A percentile compares a stretch with the other conserved stretches of the same genome.
These are phyloP conservation scores for Eremomyces bilateralis DNA, from an alignment of 495 filamentous ascomycete genomes.

Conservation along the genomic window DNA sequence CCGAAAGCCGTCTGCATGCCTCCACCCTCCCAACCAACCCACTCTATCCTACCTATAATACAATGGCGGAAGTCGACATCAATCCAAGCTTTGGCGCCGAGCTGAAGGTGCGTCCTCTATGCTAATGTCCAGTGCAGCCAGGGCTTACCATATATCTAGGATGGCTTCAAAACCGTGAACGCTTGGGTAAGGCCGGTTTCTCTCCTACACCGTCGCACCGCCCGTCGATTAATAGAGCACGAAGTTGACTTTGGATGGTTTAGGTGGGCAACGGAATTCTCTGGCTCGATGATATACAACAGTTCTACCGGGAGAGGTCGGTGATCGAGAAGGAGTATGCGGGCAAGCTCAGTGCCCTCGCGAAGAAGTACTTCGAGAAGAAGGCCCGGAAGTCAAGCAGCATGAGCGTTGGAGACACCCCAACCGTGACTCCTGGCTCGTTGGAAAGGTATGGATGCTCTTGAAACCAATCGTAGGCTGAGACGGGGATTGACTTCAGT, in stretches of 20 bases:
- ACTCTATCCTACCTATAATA: too few relatives aligned
- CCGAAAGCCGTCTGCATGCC: too few relatives aligned
- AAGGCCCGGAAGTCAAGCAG: slow-evolving; percentile 76
- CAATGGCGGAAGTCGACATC: slow-evolving; percentile 43
- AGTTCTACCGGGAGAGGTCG: slow-evolving; percentile 88
- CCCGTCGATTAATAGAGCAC: background rate
- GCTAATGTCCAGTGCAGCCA: slow-evolving; percentile 4
- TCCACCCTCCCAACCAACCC: too few relatives aligned
- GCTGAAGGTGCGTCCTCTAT: slow-evolving; percentile 44
- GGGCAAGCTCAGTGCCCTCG: slow-evolving; percentile 60
- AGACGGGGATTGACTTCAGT: background rate
- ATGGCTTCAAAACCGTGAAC: slow-evolving; percentile 88
- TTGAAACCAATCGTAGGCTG: background rate
- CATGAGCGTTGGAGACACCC: slow-evolving; percentile 84
- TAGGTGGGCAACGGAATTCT: slow-evolving; percentile 63
- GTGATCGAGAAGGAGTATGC: slow-evolving; percentile 93
- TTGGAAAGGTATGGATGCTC: slow-evolving; percentile 46
- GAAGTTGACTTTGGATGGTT: slow-evolving; percentile 15
- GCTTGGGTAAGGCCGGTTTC: slow-evolving; percentile 42
- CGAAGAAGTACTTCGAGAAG: slow-evolving; percentile 92
- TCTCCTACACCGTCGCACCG: background rate
- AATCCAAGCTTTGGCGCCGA: slow-evolving; percentile 71
- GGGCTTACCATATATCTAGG: slow-evolving; percentile 27
- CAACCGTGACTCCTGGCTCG: slow-evolving; percentile 80
- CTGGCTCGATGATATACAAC: slow-evolving; percentile 92